Base-by-base conservation (phyloP, 75 land plant species). In the Picea glauca region DNA sequence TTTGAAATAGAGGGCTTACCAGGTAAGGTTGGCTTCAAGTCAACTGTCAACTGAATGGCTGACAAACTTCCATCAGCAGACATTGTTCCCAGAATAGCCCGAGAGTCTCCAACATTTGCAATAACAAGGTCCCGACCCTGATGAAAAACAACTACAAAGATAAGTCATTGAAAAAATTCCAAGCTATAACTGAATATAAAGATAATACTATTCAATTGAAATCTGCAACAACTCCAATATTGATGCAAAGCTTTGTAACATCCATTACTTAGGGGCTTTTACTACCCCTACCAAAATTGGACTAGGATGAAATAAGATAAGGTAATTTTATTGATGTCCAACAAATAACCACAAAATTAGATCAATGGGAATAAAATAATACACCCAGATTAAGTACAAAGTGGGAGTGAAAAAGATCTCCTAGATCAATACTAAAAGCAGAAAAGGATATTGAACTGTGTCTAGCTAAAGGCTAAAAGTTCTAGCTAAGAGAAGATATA, bases 41-140 rank as follows among this genome's bases (percentile, higher is more conserved):
- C 98, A 56, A 93, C 90, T 54, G 99, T 96, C 83, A 96, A 84
- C 80, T 91, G 99, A 72, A 93, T 83, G 33, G 99, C 91, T 78
- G 78, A 58, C 54, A 91, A 79, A 30, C 78, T 77, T 60, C 87
- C 84, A 70, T 92, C 78, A 78, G 84, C 78, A 79, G 90, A 91
- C 79, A 85, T 85, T 13, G 91, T 93, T 62, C 94, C 96, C 66
- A 96, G 59, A 46, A 96, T 77, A 43, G 98, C 98, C 84, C 98
- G 83, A 23, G 98, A 95, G 75, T 95, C 96, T 26, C 99, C 99
- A 78, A 96, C 88, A 89, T 96, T 92, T 80, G 94, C 96, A 87
- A 96, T 83, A 26, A 96, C 87, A 80, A 96, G 88, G 80, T 92
- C 82, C 57, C 86, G 81, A 60, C 94, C 98, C 98, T 96, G 60